Percentiles rank a stretch among this genome's conserved stretches.
Conservation (phyloP, 2,329 filamentous ascomycete genomes). For the Leptographium flavum region DNA sequence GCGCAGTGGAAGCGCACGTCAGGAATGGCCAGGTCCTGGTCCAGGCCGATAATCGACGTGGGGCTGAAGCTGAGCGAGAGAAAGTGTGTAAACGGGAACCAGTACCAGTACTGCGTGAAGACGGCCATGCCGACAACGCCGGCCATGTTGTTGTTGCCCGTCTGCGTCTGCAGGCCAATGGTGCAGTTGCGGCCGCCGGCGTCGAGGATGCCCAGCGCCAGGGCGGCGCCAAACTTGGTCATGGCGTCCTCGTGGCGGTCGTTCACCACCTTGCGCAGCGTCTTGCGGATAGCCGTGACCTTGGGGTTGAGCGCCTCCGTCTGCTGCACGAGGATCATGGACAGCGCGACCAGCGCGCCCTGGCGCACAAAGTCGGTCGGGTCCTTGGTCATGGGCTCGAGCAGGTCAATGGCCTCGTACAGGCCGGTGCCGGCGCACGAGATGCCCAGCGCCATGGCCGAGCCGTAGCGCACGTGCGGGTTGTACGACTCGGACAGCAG, state of each 20-base stretch:
- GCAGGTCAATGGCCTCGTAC: slow-evolving; percentile 87
- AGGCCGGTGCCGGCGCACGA: slow-evolving; percentile 93
- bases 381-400: slow-evolving; percentile 99
- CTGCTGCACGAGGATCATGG: slow-evolving; percentile 99
- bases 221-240: slow-evolving; percentile 93
- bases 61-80: slow-evolving; percentile 91
- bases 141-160: slow-evolving; percentile 96
- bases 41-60: slow-evolving; percentile 86
- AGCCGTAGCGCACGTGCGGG: slow-evolving; percentile 93
- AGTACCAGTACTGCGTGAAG: slow-evolving; percentile 99
- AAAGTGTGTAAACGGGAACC: slow-evolving; percentile 99
- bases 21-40: slow-evolving; percentile 85
- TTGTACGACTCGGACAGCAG: slow-evolving; percentile 97
- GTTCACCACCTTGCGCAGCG: slow-evolving; percentile 80
- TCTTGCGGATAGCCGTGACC: slow-evolving; percentile 80
- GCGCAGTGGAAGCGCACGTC: slow-evolving; percentile 94
- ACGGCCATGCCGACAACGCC: slow-evolving; percentile 96
- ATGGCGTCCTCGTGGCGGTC: slow-evolving; percentile 98
- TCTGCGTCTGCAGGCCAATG: slow-evolving; percentile 93
- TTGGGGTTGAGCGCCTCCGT: slow-evolving; percentile 99
- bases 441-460: slow-evolving; percentile 95
- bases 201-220: slow-evolving; percentile 94
- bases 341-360: slow-evolving; percentile 80
- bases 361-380: slow-evolving; percentile 97
- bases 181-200: slow-evolving; percentile 97